These are phyloP conservation scores for Rostrohypoxylon terebratum DNA, from an alignment of 495 filamentous ascomycete species.

Conservation along the genomic window DNA sequence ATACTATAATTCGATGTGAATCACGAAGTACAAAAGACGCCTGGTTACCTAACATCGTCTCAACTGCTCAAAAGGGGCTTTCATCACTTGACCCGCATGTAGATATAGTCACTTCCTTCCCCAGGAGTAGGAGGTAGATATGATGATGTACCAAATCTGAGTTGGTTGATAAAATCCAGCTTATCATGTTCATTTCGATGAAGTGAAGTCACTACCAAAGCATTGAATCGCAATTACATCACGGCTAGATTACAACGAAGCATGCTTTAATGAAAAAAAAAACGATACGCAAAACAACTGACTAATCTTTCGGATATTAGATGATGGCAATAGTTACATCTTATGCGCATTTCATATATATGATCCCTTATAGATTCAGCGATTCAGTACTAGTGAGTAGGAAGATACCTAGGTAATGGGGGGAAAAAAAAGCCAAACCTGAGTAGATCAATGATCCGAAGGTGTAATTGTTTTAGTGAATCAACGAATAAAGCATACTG, in stretches of 20 bases:
- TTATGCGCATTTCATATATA: no score
- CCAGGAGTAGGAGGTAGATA: background rate
- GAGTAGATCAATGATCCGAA: no score
- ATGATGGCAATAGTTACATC: no score
- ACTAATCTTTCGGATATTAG: no score
- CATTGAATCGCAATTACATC: background rate
- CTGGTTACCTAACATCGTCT: background rate
- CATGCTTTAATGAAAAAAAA: background rate
- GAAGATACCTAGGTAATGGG: no score
- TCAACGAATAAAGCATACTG: no score
- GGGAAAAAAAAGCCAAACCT: no score
- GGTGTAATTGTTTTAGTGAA: no score
- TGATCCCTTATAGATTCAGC: no score
- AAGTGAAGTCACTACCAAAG: no score
- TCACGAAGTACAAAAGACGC: background rate
- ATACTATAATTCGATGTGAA: constrained; percentile 1
- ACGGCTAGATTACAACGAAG: background rate
- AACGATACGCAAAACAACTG: no score
- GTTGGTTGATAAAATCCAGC: background rate
- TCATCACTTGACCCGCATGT: background rate
- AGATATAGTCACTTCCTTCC: background rate
- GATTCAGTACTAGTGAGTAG: no score
- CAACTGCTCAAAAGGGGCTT: background rate
- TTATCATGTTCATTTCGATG: background rate
- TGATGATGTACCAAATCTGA: background rate